Evolutionary conservation across 2,329 filamentous ascomycete species (phyloP), one percentile per base, ranked within the genome.

Genomic region (Fusarium euwallaceae): DNA sequence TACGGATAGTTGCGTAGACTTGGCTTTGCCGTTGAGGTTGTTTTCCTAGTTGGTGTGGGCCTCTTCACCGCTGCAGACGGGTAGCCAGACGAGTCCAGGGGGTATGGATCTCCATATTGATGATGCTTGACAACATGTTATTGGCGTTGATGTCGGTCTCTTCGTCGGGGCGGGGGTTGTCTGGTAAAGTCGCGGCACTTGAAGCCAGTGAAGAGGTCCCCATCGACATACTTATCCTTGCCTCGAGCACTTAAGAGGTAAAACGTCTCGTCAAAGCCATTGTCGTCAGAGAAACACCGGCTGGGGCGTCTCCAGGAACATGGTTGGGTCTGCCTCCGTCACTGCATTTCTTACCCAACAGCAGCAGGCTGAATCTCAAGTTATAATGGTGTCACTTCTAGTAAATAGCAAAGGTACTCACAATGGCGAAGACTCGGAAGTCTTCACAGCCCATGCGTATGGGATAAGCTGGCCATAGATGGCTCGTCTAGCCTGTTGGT

Each of bases 1-100:
- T 56, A 71, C 27, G 61, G 69, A n/a, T 48, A 63, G 32, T 61
- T 61, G 56, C 12, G 37, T 45, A 4, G 62, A 66, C 20, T 45
- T 29, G 9, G 43, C 53, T 4, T 70, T 55, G 7, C 29, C 59
- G 29, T 43, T 27, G 16, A n/a, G 36, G 14, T 48, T 55, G 11
- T 55, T 61, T 10, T 45, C 43, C 55, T 36, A 41, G 36, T 72
- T 51, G 24, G 9, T 24, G 22, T 70, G 55, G 32, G 69, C 53
- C 60, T 69, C 66, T 2, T 64, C 41, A n/a, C 24, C 17, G 27
- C 9, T 34, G n/a, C 63, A 63, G 16, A 64, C 34, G 4, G 58
- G 39, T 6, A 43, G 22, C 36, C 36, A 59, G 43, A 61, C 63
- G 9, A 63, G 27, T 16, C 59, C 32, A 16, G 63, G 39, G 39